phyloP scores from a whole-genome alignment of 495 filamentous ascomycete species.

The Chaetomium cochliodes region DNA sequence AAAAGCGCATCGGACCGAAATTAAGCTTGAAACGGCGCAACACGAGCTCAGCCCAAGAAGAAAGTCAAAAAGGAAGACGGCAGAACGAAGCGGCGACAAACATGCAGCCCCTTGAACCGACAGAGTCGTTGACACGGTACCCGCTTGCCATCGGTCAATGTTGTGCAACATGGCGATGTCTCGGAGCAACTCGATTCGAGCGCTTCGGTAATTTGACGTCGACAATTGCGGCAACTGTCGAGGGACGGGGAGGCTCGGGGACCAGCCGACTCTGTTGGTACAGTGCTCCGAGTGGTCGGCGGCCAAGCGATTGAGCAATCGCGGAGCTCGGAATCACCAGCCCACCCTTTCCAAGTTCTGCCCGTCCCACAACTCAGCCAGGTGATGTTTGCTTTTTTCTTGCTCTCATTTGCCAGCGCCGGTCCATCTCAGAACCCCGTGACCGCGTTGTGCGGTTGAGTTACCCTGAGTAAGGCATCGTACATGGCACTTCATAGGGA shows the following conservation, averaged over 20 bases:
- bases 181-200: conserved; percentile 1
- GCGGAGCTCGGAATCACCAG: conserved; percentile 13
- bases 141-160: conserved; percentile 15
- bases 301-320: not conserved
- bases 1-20: not conserved
- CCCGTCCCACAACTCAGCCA: not conserved
- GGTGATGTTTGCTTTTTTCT: conserved; percentile 8
- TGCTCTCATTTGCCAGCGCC: not conserved
- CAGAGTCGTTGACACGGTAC: not conserved
- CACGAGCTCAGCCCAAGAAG: not conserved
- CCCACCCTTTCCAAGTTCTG: not conserved
- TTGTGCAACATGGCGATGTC: conserved; percentile 6
- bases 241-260: not conserved
- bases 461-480: too few relatives aligned
- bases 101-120: not conserved
- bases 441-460: too few relatives aligned
- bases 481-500: too few relatives aligned
- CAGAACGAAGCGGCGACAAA: not conserved
- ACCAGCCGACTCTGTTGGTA: not conserved
- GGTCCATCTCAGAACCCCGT: too few relatives aligned
- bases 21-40: not conserved
- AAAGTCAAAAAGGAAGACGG: not conserved
- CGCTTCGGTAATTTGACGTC: not conserved
- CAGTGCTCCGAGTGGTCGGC: conserved; percentile 8
- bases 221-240: conserved; percentile 14